phyloP scores from a whole-genome alignment of 345 rosid species.

The Pugionium cornutum region DNA sequence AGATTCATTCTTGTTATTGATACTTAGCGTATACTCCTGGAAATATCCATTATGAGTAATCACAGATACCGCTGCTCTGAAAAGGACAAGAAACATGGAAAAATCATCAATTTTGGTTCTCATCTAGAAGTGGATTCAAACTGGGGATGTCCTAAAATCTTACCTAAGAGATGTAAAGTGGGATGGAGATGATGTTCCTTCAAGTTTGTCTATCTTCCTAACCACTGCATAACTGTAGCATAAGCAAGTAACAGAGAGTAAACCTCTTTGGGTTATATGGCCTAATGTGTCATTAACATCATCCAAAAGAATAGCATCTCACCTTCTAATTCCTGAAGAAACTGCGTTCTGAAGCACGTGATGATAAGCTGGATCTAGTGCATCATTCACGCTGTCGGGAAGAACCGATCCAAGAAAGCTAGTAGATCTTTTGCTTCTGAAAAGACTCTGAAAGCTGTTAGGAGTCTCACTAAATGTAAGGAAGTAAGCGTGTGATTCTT shows the following conservation, averaged over 20 bases:
- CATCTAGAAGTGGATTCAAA: background rate
- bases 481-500: conserved; percentile 20
- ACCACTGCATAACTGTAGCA: conserved; percentile 61
- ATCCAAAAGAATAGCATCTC: conserved; percentile 11
- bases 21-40: conserved; percentile 63
- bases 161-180: conserved; percentile 55
- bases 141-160: conserved; percentile 9
- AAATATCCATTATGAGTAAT: conserved; percentile 71
- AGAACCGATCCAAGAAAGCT: conserved; percentile 77
- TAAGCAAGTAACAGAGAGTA: conserved; percentile 2
- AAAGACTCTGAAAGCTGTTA: conserved; percentile 4
- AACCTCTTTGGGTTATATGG: background rate
- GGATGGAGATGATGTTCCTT: conserved; percentile 52
- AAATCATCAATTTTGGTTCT: conserved; percentile 6
- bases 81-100: conserved; percentile 16
- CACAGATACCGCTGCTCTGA: conserved; percentile 65
- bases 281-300: conserved; percentile 3
- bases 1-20: conserved; percentile 54
- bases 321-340: conserved; percentile 78
- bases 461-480: background rate
- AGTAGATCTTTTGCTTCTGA: conserved; percentile 64
- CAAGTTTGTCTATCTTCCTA: conserved; percentile 64
- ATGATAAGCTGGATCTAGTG: conserved; percentile 75
- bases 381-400: conserved; percentile 78
- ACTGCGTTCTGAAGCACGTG: conserved; percentile 74